These are phyloP conservation scores for Russula griseocarnosa DNA, from an alignment of 768 basidiomycete genomes.

Conservation along the genomic window DNA sequence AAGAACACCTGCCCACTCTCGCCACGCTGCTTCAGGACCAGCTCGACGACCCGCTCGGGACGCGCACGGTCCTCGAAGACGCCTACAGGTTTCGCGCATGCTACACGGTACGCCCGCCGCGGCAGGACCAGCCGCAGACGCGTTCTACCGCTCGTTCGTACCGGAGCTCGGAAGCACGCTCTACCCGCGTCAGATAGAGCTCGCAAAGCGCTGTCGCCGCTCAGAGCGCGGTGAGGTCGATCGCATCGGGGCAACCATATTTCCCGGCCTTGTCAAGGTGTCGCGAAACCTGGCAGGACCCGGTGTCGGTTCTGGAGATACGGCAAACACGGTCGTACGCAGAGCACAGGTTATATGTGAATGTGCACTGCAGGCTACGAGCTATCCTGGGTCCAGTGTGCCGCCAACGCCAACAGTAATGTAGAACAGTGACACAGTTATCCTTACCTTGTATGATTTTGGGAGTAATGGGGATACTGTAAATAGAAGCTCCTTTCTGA, in stretches of 20 bases:
- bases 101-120: constrained; percentile 64
- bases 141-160: constrained; percentile 83
- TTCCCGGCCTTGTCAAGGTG: constrained; percentile 86
- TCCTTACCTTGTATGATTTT: no score
- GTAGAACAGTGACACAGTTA: no score
- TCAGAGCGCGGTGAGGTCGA: constrained; percentile 69
- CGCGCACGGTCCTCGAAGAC: constrained; percentile 59
- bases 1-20: constrained; percentile 68
- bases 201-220: constrained; percentile 85
- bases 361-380: constrained; percentile 53
- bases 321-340: constrained; percentile 68
- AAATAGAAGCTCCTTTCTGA: no score
- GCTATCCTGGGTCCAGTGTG: constrained; percentile 11
- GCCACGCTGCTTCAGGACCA: constrained; percentile 44
- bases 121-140: constrained; percentile 50
- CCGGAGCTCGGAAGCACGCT: constrained; percentile 74
- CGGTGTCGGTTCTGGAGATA: constrained; percentile 43
- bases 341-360: constrained; percentile 86
- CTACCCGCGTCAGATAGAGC: constrained; percentile 76
- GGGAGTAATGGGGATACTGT: no score
- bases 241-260: constrained; percentile 77
- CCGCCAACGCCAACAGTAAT: no score
- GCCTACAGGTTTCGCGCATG: no score
- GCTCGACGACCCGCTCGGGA: constrained; percentile 36
- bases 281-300: no score